Base-by-base conservation (phyloP, 306 rosid species). In the Rubus idaeus region DNA sequence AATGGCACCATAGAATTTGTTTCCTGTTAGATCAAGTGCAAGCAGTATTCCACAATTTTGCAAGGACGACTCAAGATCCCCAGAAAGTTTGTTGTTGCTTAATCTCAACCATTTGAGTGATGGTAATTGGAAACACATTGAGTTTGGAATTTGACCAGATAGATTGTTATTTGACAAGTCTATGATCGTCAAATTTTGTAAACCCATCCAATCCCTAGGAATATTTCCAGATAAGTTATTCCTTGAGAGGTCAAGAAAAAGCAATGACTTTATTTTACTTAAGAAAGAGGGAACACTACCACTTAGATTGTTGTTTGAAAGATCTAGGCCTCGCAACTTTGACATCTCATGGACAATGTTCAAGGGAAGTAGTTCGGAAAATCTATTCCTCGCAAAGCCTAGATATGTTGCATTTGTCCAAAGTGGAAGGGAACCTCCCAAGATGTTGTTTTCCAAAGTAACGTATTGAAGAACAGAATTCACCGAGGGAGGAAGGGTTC, bases 311-410 rank as follows among this genome's bases (percentile, higher is more conserved):
- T 71, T 71, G 18, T 37, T 20, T 4, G 75, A 71, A 11, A 71
- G 65, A 37, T 37, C 51, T 16, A 71, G 21, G n/a, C n/a, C n/a
- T n/a, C n/a, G n/a, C n/a, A n/a, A n/a, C n/a, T n/a, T n/a, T n/a
- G n/a, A n/a, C n/a, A n/a, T n/a, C n/a, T n/a, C n/a, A n/a, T n/a
- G n/a, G n/a, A n/a, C n/a, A n/a, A 72, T 52, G 42, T 53, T 9
- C 10, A 20, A 55, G 11, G 76, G 76, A 52, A 53, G 55, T 37
- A 39, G 76, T 41, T 51, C 65, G 4, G 76, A 72, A 53, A 72
- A 21, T 17, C 5, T 16, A 18, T 49, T 72, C 39, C 10, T 53
- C 2, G 16, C 8, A 14, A 55, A 72, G 7, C 1, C 10, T 26
- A 72, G 64, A 5, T 13, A 5, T 13, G 18, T 40, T 39, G 53